phyloP scores from a whole-genome alignment of 23 red algal species.

The Cyanidiococcus yangmingshanensis region DNA sequence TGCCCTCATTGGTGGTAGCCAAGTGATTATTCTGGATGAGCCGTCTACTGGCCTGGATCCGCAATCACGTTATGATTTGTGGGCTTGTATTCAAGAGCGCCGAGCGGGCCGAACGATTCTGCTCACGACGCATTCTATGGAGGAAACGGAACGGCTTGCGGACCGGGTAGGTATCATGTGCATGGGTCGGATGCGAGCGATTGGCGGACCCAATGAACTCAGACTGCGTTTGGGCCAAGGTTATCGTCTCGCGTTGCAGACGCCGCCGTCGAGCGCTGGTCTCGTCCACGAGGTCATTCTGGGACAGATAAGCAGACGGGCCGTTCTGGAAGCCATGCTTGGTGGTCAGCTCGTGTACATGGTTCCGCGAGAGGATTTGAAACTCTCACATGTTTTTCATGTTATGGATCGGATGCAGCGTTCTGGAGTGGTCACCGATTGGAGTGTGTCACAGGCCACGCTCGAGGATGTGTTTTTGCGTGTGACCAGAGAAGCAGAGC shows the following conservation, averaged over 20 bases:
- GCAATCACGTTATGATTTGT: slow-evolving; percentile 50
- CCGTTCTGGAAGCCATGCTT: slow-evolving; percentile 24
- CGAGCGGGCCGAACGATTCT: slow-evolving; percentile 54
- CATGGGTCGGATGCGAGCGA: slow-evolving; percentile 38
- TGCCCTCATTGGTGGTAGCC: slow-evolving; percentile 56
- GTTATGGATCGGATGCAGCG: slow-evolving; percentile 25
- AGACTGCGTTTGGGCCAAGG: slow-evolving; percentile 54
- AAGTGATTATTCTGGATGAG: slow-evolving; percentile 80
- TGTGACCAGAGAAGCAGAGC: not conserved
- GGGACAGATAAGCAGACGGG: slow-evolving; percentile 19
- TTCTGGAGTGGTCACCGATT: slow-evolving; percentile 27
- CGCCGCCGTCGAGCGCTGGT: slow-evolving; percentile 24
- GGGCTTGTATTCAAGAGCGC: slow-evolving; percentile 51
- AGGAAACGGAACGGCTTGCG: slow-evolving; percentile 71
- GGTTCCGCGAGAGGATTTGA: slow-evolving; percentile 35
- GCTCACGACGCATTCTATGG: slow-evolving; percentile 84
- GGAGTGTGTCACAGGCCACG: slow-evolving; percentile 56
- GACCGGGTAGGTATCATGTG: slow-evolving; percentile 61
- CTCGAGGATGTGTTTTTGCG: slow-evolving; percentile 81
- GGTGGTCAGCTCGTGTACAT: slow-evolving; percentile 43
- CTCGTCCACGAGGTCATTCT: slow-evolving; percentile 26
- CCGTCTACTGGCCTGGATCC: slow-evolving; percentile 75
- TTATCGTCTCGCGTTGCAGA: slow-evolving; percentile 44
- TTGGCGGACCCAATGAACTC: slow-evolving; percentile 55
- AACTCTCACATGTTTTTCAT: slow-evolving; percentile 38